Percentiles rank a stretch among this genome's conserved stretches.
Evolutionary conservation across 495 filamentous ascomycete genomes (phyloP).

Genomic region (Pyrenula massariospora): DNA sequence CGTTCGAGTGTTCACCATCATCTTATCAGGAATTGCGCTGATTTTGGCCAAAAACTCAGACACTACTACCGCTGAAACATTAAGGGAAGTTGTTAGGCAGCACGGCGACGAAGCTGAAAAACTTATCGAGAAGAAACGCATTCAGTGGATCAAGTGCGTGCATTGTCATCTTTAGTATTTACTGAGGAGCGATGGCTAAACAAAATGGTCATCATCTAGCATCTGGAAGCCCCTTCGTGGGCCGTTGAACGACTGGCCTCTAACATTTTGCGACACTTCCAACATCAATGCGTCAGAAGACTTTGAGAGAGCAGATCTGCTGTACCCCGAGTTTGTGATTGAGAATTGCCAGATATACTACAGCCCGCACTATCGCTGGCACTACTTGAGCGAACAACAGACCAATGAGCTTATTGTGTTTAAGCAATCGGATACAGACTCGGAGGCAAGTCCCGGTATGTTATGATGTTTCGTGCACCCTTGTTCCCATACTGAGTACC

Average conservation of each 20-base stretch:
- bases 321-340: background rate
- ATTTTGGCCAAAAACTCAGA: background rate
- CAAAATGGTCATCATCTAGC: slow-evolving; percentile 3
- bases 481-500: background rate
- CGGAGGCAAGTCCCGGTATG: background rate
- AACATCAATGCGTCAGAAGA: background rate
- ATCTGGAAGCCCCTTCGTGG: slow-evolving; percentile 12
- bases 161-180: background rate
- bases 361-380: slow-evolving; percentile 14
- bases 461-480: background rate
- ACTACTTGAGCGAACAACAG: slow-evolving; percentile 14
- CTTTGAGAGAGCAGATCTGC: background rate
- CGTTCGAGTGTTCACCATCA: background rate
- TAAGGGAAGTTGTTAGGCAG: background rate
- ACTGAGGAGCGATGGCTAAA: background rate
- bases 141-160: background rate
- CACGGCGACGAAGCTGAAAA: background rate
- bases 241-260: slow-evolving; percentile 14
- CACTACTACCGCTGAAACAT: background rate
- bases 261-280: slow-evolving; percentile 6
- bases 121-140: background rate
- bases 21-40: background rate
- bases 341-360: background rate
- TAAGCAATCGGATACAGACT: slow-evolving; percentile 13
- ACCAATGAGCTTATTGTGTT: slow-evolving; percentile 18